Evolutionary conservation across 768 basidiomycete genomes (phyloP), one percentile per base, ranked within the genome.

Genomic region (Leccinum incarnatum): DNA sequence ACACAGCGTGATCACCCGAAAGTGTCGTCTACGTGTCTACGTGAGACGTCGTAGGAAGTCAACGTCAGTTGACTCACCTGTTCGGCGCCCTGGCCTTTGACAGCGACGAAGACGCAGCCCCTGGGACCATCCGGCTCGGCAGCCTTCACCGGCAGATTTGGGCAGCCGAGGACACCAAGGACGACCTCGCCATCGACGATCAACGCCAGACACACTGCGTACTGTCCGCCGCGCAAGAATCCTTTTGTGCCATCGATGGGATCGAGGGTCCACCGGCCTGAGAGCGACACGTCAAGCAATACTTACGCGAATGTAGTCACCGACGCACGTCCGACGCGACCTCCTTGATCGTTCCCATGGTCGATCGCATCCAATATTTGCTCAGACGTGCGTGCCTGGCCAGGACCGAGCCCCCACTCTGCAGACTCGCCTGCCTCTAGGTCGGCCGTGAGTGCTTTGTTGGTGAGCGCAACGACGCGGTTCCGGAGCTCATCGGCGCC

Each of bases 201-300:
- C 55, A 97, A 78, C 0, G 93, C 88, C 9, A 97, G 75, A 72
- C 95, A 96, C 23, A 97, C 91, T 4, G 94, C 94, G 69, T 93
- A 97, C 72, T 97, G 94, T 58, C 89, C 93, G 5, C 93, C 93
- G 4, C 95, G 84, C 19, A 96, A 79, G 78, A 97, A 95, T 1
- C 94, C 95, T 69, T 92, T 93, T 9, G 95, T 97, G 6, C 95
- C 95, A 72, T 96, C 94, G 58, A 97, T 93, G 51, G 91, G 89
- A 71, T 91, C 90, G 53, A 92, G 83, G 3, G 89, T 90, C 91
- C 91, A 93, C 79, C 89, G 86, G 27, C 89, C 90, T 91, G 51
- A 2, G 40, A 29, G 10, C 1, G 46, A 47, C 6, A 42, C 19
- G 6, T 62, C 17, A 61, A 37, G 12, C 15, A 32, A 32, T 14